A percentile compares a stretch with the other conserved stretches of the same genome.
phyloP scores from a whole-genome alignment of 306 rosid species.

The Vigna reflexopilosa region DNA sequence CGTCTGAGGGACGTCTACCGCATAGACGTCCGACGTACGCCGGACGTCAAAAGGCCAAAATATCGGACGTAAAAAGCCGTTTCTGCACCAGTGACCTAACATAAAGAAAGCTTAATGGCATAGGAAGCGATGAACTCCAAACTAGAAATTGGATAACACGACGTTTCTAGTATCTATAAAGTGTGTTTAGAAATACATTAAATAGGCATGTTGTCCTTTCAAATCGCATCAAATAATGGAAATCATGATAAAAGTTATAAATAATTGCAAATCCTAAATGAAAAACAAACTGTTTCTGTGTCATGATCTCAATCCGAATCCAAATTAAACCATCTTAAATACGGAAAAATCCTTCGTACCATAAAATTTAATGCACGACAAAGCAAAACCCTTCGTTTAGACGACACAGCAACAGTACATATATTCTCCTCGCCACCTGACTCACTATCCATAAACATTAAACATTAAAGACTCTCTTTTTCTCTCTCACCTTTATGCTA shows the following conservation, averaged over 20 bases:
- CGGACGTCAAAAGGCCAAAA: too few relatives aligned
- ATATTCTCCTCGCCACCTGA: neutral
- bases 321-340: slow-evolving; percentile 1
- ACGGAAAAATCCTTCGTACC: neutral
- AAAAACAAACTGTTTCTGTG: neutral
- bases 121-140: neutral
- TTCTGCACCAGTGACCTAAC: too few relatives aligned
- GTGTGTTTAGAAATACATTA: neutral
- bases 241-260: neutral
- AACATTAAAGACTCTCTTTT: neutral
- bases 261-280: neutral
- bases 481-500: slow-evolving; percentile 2
- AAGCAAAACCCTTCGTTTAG: slow-evolving; percentile 9
- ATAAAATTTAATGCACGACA: neutral
- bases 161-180: neutral
- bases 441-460: neutral
- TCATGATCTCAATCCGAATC: slow-evolving; percentile 5
- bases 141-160: neutral
- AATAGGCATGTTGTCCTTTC: neutral
- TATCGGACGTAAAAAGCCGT: too few relatives aligned
- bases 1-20: too few relatives aligned
- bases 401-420: neutral
- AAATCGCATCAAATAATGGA: neutral
- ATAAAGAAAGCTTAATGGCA: neutral
- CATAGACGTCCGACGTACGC: too few relatives aligned